Evolutionary conservation across 2,329 filamentous ascomycete species (phyloP).

Genomic region (Neofusicoccum sp.): DNA sequence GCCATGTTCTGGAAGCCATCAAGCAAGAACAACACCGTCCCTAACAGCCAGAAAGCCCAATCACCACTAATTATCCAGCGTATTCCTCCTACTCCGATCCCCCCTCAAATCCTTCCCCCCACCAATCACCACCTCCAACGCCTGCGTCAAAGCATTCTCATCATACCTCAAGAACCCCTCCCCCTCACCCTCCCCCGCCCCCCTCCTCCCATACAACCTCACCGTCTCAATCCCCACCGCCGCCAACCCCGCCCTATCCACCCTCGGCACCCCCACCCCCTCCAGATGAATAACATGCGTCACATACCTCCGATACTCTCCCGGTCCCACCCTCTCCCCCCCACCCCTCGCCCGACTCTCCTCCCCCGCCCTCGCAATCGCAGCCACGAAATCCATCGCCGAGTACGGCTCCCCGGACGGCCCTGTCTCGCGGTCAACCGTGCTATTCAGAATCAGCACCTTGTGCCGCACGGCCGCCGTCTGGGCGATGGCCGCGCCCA

Average conservation of each 20-base stretch:
- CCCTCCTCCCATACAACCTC: constrained; percentile 69
- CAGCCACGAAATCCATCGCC: constrained; percentile 77
- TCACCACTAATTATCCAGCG: constrained; percentile 32
- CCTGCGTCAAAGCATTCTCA: constrained; percentile 68
- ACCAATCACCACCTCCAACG: constrained; percentile 69
- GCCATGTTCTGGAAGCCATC: no score
- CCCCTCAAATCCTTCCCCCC: constrained; percentile 60
- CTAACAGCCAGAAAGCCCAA: no score
- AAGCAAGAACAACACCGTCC: no score
- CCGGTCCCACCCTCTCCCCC: neutral
- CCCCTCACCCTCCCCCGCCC: constrained; percentile 32
- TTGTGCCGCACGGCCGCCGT: constrained; percentile 61
- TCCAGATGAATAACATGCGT: constrained; percentile 83
- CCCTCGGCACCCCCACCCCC: constrained; percentile 64
- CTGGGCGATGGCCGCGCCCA: constrained; percentile 62
- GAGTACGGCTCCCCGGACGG: constrained; percentile 64
- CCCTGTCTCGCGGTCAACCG: constrained; percentile 81
- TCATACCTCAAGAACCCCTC: constrained; percentile 68
- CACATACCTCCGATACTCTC: constrained; percentile 66
- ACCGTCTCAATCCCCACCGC: constrained; percentile 73
- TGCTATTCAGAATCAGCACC: constrained; percentile 82
- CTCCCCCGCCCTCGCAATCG: constrained; percentile 65
- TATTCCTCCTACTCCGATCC: constrained; percentile 59
- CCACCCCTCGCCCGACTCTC: constrained; percentile 31
- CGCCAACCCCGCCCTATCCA: constrained; percentile 63